A percentile compares a stretch with the other conserved stretches of the same genome.
Conservation (phyloP, 129 eudicot genomes). For the Daucus carota region DNA sequence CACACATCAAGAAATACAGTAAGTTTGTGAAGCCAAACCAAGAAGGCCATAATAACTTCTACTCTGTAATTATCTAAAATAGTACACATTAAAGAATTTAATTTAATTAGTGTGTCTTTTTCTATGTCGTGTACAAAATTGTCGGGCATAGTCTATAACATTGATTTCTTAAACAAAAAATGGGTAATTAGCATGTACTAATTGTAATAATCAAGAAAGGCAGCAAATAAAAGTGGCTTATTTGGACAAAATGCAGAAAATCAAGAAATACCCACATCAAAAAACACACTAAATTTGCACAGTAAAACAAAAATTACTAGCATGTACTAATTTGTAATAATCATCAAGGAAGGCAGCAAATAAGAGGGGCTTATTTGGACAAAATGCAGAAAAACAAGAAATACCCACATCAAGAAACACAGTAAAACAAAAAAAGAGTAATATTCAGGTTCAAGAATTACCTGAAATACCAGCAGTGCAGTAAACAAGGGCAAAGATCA, state of each 20-base stretch:
- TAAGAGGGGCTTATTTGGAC: neutral
- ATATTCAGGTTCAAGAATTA: neutral
- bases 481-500: conserved; percentile 96
- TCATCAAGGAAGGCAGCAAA: neutral
- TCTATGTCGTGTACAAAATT: no score
- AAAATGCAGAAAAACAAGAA: neutral
- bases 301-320: neutral
- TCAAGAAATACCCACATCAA: no score
- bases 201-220: no score
- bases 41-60: neutral
- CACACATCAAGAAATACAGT: neutral
- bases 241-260: no score
- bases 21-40: neutral
- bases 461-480: conserved; percentile 96
- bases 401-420: neutral
- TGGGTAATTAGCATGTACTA: no score
- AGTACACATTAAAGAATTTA: no score
- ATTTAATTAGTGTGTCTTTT: no score
- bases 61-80: neutral
- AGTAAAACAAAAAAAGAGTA: neutral
- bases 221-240: no score
- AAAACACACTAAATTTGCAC: no score
- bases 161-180: no score
- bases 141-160: no score
- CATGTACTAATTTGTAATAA: neutral